Evolutionary conservation across 2,329 filamentous ascomycete genomes (phyloP), one percentile per base, ranked within the genome.

Genomic region (Lecanoromycetidae sp.): DNA sequence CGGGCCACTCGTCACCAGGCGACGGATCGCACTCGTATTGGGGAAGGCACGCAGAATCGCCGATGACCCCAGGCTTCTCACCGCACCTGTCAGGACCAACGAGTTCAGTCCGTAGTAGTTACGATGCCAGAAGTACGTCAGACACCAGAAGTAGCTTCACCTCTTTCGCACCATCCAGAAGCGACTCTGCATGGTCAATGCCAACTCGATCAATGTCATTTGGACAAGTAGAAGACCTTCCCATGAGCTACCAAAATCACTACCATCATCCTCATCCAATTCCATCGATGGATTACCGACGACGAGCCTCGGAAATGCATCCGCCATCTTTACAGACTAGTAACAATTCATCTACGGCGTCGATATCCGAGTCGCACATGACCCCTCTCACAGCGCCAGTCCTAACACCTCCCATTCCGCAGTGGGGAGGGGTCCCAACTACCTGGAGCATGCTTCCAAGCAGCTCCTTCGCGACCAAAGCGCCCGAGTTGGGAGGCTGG

Each of bases 281-380:
- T 5, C n/a, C 44, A 10, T 36, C 38, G 4, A 39, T 50, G 30
- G 52, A 53, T 22, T 46, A 42, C 25, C 38, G 52, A 26, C 45
- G 52, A n/a, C 46, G 46, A 12, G 35, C 48, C 13, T 49, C 52
- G 6, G 45, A 53, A 17, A 47, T 54, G 51, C 46, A 51, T 48
- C 51, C 52, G 26, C 51, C 51, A 22, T 54, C 52, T 20, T 32
- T 54, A n/a, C 45, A 54, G 22, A 51, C 48, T 6, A 54, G 51
- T 36, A 48, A 47, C 26, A 50, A 48, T 34, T 54, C 52, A 19
- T 50, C 44, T 23, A 46, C 45, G 20, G 36, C 48, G 19, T 52
- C 50, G 8, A 43, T 48, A 8, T 43, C 44, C n/a, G 52, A 52
- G 37, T 13, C 47, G 29, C 42, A 44, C 20, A 47, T 49, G 37